These are phyloP conservation scores for Fraxinus platypoda DNA, from an alignment of 305 asterid species.

Conservation along the genomic window DNA sequence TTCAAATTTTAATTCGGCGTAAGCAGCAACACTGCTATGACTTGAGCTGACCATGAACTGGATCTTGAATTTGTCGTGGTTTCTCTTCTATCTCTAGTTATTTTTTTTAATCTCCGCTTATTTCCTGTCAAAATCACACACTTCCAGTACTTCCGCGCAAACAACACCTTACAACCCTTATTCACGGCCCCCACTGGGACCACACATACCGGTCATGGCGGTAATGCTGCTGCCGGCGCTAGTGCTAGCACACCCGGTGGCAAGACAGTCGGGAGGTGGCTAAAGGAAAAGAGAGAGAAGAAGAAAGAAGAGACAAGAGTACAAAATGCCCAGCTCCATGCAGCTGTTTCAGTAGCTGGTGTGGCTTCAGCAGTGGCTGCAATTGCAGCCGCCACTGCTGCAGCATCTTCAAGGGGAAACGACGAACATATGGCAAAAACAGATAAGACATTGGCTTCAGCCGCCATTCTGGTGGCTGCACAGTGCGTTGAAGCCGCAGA, in stretches of 20 bases:
- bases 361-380: constrained; percentile 96
- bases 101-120: neutral
- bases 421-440: constrained; percentile 84
- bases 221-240: constrained; percentile 32
- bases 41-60: no score
- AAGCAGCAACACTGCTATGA: no score
- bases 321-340: constrained; percentile 92
- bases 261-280: constrained; percentile 93
- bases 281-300: constrained; percentile 92
- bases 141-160: constrained; percentile 72
- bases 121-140: neutral
- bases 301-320: constrained; percentile 88
- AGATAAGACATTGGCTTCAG: constrained; percentile 89
- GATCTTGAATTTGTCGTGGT: neutral
- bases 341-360: constrained; percentile 84
- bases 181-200: constrained; percentile 40
- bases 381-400: constrained; percentile 91
- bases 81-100: neutral
- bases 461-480: constrained; percentile 91
- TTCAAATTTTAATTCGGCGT: no score
- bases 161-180: constrained; percentile 85
- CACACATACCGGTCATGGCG: constrained; percentile 47
- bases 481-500: constrained; percentile 99
- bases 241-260: constrained; percentile 76
- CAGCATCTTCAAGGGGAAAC: constrained; percentile 61